These are phyloP conservation scores for Gossypium trilobum DNA, from an alignment of 441 rosid genomes.

Conservation along the genomic window DNA sequence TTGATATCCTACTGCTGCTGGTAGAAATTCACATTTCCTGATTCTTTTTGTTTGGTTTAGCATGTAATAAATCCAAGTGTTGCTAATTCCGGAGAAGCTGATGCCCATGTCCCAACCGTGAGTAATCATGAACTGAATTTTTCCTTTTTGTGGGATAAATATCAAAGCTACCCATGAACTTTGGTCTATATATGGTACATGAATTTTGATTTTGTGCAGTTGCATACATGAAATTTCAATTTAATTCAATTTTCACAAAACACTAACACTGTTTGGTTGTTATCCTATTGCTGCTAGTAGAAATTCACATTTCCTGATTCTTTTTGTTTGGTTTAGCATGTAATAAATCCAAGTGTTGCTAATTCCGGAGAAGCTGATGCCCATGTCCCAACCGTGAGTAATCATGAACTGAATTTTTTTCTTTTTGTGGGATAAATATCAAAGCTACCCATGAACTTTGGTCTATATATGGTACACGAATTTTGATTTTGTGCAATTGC, in stretches of 20 bases:
- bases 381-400: constrained; percentile 13
- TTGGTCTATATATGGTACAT: too few relatives aligned
- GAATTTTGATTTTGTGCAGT: too few relatives aligned
- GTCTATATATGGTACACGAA: too few relatives aligned
- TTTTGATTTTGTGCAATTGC: too few relatives aligned
- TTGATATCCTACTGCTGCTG: neutral
- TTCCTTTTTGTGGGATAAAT: too few relatives aligned
- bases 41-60: constrained; percentile 16
- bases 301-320: constrained; percentile 14
- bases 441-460: too few relatives aligned
- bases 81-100: constrained; percentile 9
- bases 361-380: constrained; percentile 9
- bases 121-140: neutral
- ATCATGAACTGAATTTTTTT: neutral
- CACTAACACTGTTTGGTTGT: neutral
- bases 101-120: constrained; percentile 10
- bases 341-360: constrained; percentile 16
- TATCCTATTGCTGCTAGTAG: neutral
- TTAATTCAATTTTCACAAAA: too few relatives aligned
- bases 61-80: constrained; percentile 15
- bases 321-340: constrained; percentile 15
- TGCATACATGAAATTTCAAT: too few relatives aligned
- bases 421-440: too few relatives aligned
- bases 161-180: too few relatives aligned
- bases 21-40: constrained; percentile 9